Evolutionary conservation across 2,329 filamentous ascomycete species (phyloP), one percentile per base, ranked within the genome.

Genomic region (Chalaropsis ovoidea): DNA sequence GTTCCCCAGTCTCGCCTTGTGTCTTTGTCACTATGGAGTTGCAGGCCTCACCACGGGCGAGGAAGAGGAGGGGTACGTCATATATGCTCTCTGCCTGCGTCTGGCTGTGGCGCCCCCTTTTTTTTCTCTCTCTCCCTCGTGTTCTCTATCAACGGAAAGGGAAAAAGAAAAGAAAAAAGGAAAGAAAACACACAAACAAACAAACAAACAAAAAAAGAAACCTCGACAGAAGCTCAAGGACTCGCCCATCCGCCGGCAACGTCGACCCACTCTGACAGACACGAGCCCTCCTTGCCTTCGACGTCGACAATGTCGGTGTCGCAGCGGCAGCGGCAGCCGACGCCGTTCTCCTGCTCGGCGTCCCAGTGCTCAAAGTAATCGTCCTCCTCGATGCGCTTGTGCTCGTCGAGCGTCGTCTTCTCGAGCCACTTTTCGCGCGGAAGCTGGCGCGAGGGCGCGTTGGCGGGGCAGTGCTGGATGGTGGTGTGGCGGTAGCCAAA

Each of bases 401-500:
- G 91, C 73, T 92, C 87, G 70, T 95, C 88, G 15, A 81, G 72
- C 0, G 89, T 95, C 17, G 89, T 94, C 78, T 78, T 84, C 75
- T 96, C 91, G 17, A 95, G 83, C 74, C 81, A 96, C 0, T 90
- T 90, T 63, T 86, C 81, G 66, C 90, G 85, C 3, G 88, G 84
- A 54, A 96, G 81, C 76, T 99, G 94, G 61, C 89, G 86, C 13
- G 87, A 86, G 0, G 93, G 94, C 2, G 94, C 94, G 73, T 99
- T 99, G 65, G 92, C 91, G 1, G 94, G 94, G 72, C 94, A 99
- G 76, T 99, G 94, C 77, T 97, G 93, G 73, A 99, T 99, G 2
- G 94, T 99, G 6, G 94, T 99, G 77, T 99, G 94, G 73, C 94
- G 85, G 78, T 99, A 99, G 65, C 94, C 94, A 77, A 97, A 93